Evolutionary conservation across 2,329 filamentous ascomycete genomes (phyloP), one percentile per base, ranked within the genome.

Genomic region (Penicillium sp.): DNA sequence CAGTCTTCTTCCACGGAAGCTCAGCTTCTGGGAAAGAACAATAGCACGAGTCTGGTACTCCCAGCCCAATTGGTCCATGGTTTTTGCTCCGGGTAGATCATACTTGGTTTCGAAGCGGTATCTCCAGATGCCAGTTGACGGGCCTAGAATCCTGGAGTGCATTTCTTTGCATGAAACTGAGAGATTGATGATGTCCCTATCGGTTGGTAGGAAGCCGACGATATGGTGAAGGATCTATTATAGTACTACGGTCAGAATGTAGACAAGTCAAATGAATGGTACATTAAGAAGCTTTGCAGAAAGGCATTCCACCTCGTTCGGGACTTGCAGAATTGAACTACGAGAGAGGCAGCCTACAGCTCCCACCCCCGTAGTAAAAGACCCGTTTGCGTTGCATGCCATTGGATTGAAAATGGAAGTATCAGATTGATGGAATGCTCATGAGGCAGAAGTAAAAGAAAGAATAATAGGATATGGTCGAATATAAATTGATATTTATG

Each of bases 11-110:
- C 11, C 19, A 4, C 14, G 42, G 47, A 74, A 71, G n/a, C 55
- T 61, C 7, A 72, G 64, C 4, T 55, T 52, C 29, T 66, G 60
- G 0, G 54, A 36, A 13, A 78, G 61, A 7, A 74, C 69, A 28
- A 74, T 62, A 6, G 66, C 56, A n/a, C 75, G 70, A 24, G 64
- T 63, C 45, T 72, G 59, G 51, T 77, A 76, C 33, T 75, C 73
- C 0, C 52, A 24, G 24, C 62, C 66, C 23, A 75, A 60, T 19
- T 73, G 64, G 1, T 44, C 31, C 2, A 65, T 61, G 7, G 46
- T 36, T 33, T 54, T 56, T 11, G 65, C 53, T 0, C 45, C 34
- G 1, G 65, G 65, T 11, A 67, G 47, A 42, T 77, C 74, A 46
- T 74, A 77, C 26, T 56, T 47, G 4, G 65, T 60, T 7, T 60